Base-by-base conservation (phyloP, 2,329 filamentous ascomycete genomes). In the Aspergillus pseudotamarii region DNA sequence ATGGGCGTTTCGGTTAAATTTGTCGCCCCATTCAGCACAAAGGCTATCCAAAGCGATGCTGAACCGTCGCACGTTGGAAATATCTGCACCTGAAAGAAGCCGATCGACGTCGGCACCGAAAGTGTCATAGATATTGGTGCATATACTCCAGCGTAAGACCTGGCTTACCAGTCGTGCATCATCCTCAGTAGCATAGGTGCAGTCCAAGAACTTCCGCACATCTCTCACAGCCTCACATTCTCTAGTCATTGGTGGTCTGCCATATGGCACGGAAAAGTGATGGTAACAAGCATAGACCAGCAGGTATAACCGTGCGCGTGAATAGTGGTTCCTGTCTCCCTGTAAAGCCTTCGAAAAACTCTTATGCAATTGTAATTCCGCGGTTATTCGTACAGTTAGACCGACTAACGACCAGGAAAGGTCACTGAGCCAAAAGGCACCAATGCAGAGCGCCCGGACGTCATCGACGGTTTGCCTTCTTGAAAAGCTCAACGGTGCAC, bases 401-500 rank as follows among this genome's bases (percentile, higher is more conserved):
- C 55, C 34, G 38, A 58, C 64, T 14, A 72, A 36, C 14, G 64
- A 58, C 71, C 72, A 73, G 1, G 71, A 73, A 5, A 83, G 74
- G 60, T 84, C 81, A 57, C 79, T 78, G 0, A 84, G 73, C 82
- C 82, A 84, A 64, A 83, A 84, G 14, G 81, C 78, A 19, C 78
- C 82, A 32, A 84, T 79, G 58, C 82, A 83, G 30, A 84, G 71
- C 0, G 79, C 82, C 34, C 81, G 75, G 32, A 84, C 73, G 59
- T 80, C 78, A 58, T 84, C 81, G 46, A 77, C 73, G 62, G 80
- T 78, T 30, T 79, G 73, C 23, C 78, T 75, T n/a, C 12, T 28
- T 8, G 76, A 73, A 57, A 80, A 79, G 48, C 83, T 83, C 72
- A 82, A 79, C 10, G 78, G 76, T n/a, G 75, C 26, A 21, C 43